Conservation (phyloP, 2,329 filamentous ascomycete species). For the Lasiodiplodia gonubiensis region DNA sequence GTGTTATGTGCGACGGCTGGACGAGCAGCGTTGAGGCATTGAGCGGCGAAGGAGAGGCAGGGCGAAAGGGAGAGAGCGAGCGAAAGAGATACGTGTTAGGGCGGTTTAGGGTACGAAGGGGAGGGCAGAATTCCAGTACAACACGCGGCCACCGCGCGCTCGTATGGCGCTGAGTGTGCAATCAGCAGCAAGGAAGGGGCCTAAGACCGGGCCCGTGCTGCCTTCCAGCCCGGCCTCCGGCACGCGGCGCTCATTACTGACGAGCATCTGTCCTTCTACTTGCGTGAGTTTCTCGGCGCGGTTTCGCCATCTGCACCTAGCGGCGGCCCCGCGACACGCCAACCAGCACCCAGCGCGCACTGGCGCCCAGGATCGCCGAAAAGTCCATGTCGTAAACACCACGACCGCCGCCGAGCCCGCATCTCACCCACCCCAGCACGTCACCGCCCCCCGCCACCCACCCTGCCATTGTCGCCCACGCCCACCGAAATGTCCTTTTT, state of each 20-base stretch:
- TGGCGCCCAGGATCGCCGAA: conserved; percentile 32
- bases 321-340: conserved; percentile 33
- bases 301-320: conserved; percentile 34
- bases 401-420: conserved; percentile 13
- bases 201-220: conserved; percentile 8
- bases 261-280: not conserved
- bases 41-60: not conserved
- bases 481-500: conserved; percentile 79
- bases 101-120: conserved; percentile 13
- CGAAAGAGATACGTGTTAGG: conserved; percentile 20
- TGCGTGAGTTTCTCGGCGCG: conserved; percentile 35
- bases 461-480: conserved; percentile 33
- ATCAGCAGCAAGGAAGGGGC: conserved; percentile 25
- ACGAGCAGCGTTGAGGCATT: conserved; percentile 18
- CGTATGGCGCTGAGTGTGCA: conserved; percentile 8
- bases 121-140: conserved; percentile 15
- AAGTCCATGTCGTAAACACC: conserved; percentile 17
- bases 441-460: conserved; percentile 29
- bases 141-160: conserved; percentile 14
- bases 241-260: not conserved
- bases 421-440: conserved; percentile 19
- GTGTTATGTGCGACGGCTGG: conserved; percentile 7
- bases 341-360: conserved; percentile 27
- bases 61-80: not conserved
- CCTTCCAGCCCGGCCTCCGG: conserved; percentile 5